Percentiles rank a stretch among this genome's conserved stretches.
These are phyloP conservation scores for Aspergillus olivimuriae DNA, from an alignment of 495 filamentous ascomycete genomes.

Conservation along the genomic window DNA sequence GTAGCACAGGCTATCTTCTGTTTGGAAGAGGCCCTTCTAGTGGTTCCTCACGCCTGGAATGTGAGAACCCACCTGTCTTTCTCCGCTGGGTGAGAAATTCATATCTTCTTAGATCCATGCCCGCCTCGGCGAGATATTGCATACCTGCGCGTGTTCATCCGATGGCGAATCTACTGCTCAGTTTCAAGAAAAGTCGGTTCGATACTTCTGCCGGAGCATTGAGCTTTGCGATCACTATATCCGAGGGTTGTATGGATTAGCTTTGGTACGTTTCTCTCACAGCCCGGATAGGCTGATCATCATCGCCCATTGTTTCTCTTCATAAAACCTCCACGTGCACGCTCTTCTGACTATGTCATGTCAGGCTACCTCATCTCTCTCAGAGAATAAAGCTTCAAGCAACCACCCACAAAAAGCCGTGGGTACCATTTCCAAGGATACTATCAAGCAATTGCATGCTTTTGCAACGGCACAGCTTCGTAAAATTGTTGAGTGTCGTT, in stretches of 20 bases:
- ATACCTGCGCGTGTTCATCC: slow-evolving; percentile 54
- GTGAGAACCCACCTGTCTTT: slow-evolving; percentile 37
- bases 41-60: slow-evolving; percentile 94
- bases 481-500: slow-evolving; percentile 62
- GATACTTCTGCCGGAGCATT: slow-evolving; percentile 80
- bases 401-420: background rate
- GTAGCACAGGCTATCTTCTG: slow-evolving; percentile 80
- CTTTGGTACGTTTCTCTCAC: slow-evolving; percentile 50
- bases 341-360: background rate
- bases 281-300: no score
- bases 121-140: slow-evolving; percentile 74
- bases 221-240: slow-evolving; percentile 92
- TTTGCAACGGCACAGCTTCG: slow-evolving; percentile 66
- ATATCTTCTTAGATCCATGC: slow-evolving; percentile 66
- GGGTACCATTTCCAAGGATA: slow-evolving; percentile 35
- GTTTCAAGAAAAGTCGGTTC: slow-evolving; percentile 63
- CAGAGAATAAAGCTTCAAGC: background rate
- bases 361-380: slow-evolving; percentile 7
- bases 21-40: slow-evolving; percentile 81
- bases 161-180: slow-evolving; percentile 37
- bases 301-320: no score
- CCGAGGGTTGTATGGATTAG: slow-evolving; percentile 86
- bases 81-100: background rate
- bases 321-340: no score
- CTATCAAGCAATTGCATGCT: slow-evolving; percentile 61